Conservation (phyloP, 1,139 yeast genomes). For the Hansenula lynferdii region DNA sequence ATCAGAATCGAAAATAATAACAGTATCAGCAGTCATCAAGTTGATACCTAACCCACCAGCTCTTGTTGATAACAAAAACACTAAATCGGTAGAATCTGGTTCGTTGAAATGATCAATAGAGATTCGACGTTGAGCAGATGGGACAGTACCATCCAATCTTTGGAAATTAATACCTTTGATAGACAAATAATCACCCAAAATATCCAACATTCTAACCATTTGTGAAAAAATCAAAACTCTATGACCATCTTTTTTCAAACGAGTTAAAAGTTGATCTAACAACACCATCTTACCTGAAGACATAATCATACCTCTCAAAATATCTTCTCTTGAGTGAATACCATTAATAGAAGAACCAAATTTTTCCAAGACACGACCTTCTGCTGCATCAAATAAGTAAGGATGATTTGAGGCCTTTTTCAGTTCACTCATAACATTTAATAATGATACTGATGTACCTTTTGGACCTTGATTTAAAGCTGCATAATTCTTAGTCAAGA, state of each 20-base stretch:
- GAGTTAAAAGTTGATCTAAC: constrained; percentile 78
- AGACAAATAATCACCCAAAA: constrained; percentile 86
- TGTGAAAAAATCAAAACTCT: constrained; percentile 92
- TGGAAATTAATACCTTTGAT: constrained; percentile 91
- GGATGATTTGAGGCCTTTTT: constrained; percentile 98
- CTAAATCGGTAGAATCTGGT: constrained; percentile 89
- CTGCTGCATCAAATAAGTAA: constrained; percentile 90
- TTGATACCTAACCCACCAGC: constrained; percentile 99
- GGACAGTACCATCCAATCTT: constrained; percentile 94
- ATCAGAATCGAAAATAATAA: constrained; percentile 93
- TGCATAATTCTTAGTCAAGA: constrained; percentile 83
- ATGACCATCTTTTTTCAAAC: constrained; percentile 90
- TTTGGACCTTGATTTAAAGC: constrained; percentile 85
- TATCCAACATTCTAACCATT: constrained; percentile 96
- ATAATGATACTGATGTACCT: constrained; percentile 77
- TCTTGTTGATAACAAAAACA: constrained; percentile 85
- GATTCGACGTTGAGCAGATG: constrained; percentile 88
- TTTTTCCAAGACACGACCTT: constrained; percentile 68
- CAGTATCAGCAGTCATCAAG: constrained; percentile 98
- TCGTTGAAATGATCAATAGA: constrained; percentile 97
- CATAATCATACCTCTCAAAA: constrained; percentile 90
- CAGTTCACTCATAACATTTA: constrained; percentile 91
- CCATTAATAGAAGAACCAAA: constrained; percentile 45
- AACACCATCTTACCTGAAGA: constrained; percentile 98
- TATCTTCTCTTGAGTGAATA: constrained; percentile 61